Conservation (phyloP, 768 basidiomycete species). For the Suillus lakei region DNA sequence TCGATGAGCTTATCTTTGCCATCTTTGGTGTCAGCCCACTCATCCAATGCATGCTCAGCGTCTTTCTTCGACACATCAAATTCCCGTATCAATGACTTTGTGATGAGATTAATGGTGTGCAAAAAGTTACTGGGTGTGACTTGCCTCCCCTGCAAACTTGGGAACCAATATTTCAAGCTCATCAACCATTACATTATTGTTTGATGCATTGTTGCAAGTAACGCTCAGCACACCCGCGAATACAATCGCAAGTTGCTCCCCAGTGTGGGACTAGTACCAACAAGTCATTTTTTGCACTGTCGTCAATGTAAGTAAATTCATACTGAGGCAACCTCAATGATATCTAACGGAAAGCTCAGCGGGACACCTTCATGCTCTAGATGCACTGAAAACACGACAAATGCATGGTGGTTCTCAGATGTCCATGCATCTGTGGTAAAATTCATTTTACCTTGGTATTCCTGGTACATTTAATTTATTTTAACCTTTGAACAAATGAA, state of each 20-base stretch:
- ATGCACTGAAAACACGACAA: conserved; percentile 23
- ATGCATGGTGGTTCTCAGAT: conserved; percentile 33
- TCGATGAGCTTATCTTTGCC: background rate
- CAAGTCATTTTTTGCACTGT: background rate
- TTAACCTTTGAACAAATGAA: too few species aligned
- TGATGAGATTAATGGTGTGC: conserved; percentile 44
- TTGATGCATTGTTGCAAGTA: conserved; percentile 28
- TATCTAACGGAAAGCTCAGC: conserved; percentile 22
- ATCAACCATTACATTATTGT: conserved; percentile 40
- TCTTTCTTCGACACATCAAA: conserved; percentile 5
- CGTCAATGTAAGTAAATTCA: background rate
- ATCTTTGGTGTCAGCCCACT: background rate
- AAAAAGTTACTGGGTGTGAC: conserved; percentile 40
- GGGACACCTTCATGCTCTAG: conserved; percentile 20
- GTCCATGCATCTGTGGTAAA: conserved; percentile 45
- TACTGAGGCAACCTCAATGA: conserved; percentile 28
- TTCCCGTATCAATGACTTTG: conserved; percentile 30
- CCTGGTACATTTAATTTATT: too few species aligned
- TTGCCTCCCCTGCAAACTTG: conserved; percentile 27
- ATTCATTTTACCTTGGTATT: conserved; percentile 33
- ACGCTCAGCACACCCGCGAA: conserved; percentile 24
- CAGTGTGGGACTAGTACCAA: conserved; percentile 24
- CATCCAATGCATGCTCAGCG: background rate
- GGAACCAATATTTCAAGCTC: conserved; percentile 29
- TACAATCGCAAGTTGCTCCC: conserved; percentile 20